phyloP scores from a whole-genome alignment of 2,329 filamentous ascomycete genomes.

The Fusarium sulawesiense region DNA sequence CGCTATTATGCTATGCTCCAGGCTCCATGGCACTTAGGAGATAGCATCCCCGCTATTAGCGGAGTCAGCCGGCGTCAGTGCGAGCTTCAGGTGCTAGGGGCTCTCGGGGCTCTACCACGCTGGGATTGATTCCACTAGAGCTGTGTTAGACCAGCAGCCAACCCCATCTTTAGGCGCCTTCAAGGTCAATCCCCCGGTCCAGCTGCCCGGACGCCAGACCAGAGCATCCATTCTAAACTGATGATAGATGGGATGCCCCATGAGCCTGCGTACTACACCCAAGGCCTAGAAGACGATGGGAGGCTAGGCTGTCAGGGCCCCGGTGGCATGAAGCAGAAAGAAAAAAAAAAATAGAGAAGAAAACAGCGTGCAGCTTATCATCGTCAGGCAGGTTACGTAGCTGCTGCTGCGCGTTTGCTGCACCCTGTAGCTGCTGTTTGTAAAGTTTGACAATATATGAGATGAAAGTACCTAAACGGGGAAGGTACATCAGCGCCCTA shows the following conservation, averaged over 20 bases:
- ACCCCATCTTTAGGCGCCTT: constrained; percentile 45
- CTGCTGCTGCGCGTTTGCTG: not conserved
- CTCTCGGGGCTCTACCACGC: constrained; percentile 25
- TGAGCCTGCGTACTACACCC: not conserved
- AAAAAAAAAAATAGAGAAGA: not conserved
- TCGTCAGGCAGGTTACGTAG: not conserved
- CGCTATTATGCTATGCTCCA: not conserved
- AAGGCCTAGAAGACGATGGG: not conserved
- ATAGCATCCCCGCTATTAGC: constrained; percentile 42
- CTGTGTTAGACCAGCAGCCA: constrained; percentile 35
- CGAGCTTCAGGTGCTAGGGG: constrained; percentile 40
- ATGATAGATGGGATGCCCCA: constrained; percentile 19
- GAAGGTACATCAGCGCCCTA: constrained; percentile 23
- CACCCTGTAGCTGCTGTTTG: constrained; percentile 24
- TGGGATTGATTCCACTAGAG: constrained; percentile 38
- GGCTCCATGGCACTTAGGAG: constrained; percentile 27
- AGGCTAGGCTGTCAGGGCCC: not conserved
- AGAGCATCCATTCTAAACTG: constrained; percentile 8
- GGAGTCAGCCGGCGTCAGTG: constrained; percentile 42
- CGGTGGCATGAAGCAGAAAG: not conserved
- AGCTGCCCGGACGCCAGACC: constrained; percentile 25
- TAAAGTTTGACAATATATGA: constrained; percentile 3
- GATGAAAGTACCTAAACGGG: constrained; percentile 10
- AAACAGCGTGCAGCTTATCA: not conserved
- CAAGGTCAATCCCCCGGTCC: constrained; percentile 36